Base-by-base conservation (phyloP, 225 moss, liverwort and hornwort species). In the Lunularia cruciata region DNA sequence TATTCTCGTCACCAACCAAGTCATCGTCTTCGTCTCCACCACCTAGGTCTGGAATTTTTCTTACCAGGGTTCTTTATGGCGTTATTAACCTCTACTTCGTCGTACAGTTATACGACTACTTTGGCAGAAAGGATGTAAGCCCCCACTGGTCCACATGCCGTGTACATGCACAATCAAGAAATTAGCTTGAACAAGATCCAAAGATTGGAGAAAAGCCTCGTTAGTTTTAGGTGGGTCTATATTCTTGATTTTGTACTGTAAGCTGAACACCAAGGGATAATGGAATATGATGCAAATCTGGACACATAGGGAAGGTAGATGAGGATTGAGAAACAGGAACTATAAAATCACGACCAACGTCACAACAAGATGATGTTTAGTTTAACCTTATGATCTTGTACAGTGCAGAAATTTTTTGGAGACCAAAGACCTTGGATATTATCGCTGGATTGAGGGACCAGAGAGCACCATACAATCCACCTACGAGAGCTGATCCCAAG, bases 331-430 rank as follows among this genome's bases (percentile, higher is more conserved):
- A n/a, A n/a, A n/a, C n/a, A n/a, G n/a, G n/a, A n/a, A n/a, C n/a
- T n/a, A n/a, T n/a, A n/a, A n/a, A n/a, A n/a, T n/a, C n/a, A n/a
- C n/a, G n/a, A n/a, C n/a, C n/a, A n/a, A n/a, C n/a, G n/a, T n/a
- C n/a, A n/a, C n/a, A n/a, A n/a, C n/a, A n/a, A n/a, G n/a, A n/a
- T n/a, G 55, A 45, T 15, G 46, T 65, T 13, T 2, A 25, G 16
- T n/a, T 76, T 84, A 66, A 91, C 94, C 72, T 85, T 43, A 92
- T 67, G 18, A 86, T 63, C 73, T 95, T 95, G 72, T 92, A 95
- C 3, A 90, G 85, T 30, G 90, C 88, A 51, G 90, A 86, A 77
- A 95, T 92, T 47, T 95, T 82, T 16, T 82, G 79, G 35, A 95
- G 75, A 53, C 92, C 95, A 27, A 95, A 95, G 71, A 90, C 75